These are phyloP conservation scores for Phoenix dactylifera DNA, from an alignment of 176 grass and related monocot species.

Conservation along the genomic window DNA sequence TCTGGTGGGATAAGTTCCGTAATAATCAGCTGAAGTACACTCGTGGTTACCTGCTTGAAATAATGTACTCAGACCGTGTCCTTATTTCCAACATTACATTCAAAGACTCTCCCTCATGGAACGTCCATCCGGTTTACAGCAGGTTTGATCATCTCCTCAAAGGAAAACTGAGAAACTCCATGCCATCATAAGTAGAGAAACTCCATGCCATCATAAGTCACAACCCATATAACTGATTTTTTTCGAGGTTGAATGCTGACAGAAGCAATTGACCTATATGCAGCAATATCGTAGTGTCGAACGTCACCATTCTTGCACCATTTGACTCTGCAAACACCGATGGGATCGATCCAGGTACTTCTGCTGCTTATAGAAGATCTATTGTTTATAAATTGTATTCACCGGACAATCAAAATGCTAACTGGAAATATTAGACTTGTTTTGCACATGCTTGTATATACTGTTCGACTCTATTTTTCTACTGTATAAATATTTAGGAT, in stretches of 20 bases:
- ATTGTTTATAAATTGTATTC: no score
- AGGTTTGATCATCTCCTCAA: slow-evolving; percentile 28
- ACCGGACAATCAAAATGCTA: no score
- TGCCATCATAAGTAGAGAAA: no score
- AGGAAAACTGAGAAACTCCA: no score
- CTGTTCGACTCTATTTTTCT: no score
- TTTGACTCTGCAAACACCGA: slow-evolving; percentile 74
- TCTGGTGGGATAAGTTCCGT: slow-evolving; percentile 91
- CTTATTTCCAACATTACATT: slow-evolving; percentile 84
- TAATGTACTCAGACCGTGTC: slow-evolving; percentile 50
- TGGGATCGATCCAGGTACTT: slow-evolving; percentile 77
- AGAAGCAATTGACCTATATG: neutral
- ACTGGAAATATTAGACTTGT: no score
- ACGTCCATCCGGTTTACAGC: slow-evolving; percentile 88
- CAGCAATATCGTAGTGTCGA: slow-evolving; percentile 78
- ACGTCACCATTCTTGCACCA: slow-evolving; percentile 72
- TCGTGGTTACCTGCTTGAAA: slow-evolving; percentile 81
- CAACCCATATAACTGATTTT: neutral
- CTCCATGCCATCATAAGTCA: no score
- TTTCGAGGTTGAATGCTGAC: neutral
- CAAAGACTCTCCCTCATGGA: slow-evolving; percentile 68
- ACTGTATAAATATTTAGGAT: no score
- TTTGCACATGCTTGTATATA: no score
- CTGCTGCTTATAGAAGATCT: neutral
- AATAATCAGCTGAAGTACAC: slow-evolving; percentile 57